These are phyloP conservation scores for Metarhizium rileyi DNA, from an alignment of 2,329 filamentous ascomycete species.

Conservation along the genomic window DNA sequence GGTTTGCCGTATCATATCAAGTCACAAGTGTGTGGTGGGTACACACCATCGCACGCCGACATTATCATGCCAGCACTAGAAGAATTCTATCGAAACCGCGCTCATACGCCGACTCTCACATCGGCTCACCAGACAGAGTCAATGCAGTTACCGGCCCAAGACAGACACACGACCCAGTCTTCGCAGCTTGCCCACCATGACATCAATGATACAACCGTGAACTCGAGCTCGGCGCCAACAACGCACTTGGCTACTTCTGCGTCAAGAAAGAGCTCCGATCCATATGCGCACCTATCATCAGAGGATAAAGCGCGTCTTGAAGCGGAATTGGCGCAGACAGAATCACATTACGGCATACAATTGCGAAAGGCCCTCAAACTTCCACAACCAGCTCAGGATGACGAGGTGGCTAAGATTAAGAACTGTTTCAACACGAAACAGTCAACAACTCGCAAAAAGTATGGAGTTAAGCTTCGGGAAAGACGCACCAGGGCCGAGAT, in stretches of 20 bases:
- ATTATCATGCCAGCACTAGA: conserved; percentile 1
- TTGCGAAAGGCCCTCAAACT: conserved; percentile 33
- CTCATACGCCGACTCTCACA: neutral
- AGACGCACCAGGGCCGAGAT: conserved; percentile 38
- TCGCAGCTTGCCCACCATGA: neutral
- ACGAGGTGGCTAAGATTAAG: conserved; percentile 31
- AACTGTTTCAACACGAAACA: conserved; percentile 47
- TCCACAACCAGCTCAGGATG: conserved; percentile 21
- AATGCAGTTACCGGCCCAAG: neutral
- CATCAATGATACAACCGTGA: neutral
- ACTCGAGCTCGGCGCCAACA: neutral
- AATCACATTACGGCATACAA: conserved; percentile 27
- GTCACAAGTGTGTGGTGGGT: conserved; percentile 37
- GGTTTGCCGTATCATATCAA: conserved; percentile 36
- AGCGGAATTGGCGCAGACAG: conserved; percentile 18
- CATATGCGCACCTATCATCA: conserved; percentile 34
- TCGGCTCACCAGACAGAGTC: neutral
- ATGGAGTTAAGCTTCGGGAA: conserved; percentile 43
- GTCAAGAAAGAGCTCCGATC: conserved; percentile 15
- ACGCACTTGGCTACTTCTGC: neutral
- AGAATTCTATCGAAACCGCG: conserved; percentile 1
- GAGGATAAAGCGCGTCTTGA: conserved; percentile 17
- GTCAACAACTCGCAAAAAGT: conserved; percentile 47
- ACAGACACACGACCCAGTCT: neutral
- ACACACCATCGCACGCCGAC: conserved; percentile 13